Base-by-base conservation (phyloP, 805 yeast genomes). In the Lachancea waltii region DNA sequence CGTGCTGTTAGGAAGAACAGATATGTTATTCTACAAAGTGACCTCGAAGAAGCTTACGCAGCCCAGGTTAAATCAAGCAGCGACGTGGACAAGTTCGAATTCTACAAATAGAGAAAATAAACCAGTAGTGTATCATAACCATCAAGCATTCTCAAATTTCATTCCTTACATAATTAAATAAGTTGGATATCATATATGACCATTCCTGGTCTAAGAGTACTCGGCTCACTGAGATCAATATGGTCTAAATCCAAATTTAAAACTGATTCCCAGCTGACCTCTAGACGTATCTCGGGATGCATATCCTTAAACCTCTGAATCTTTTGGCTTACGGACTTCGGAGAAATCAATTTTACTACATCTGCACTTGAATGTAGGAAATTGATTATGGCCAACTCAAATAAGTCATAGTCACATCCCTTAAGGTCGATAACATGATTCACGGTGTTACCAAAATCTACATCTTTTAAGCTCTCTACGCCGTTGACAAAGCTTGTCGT, bases 1-100 rank as follows among this genome's bases (percentile, higher is more conserved):
- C 79, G 98, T 52, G 99, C 99, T 2, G 97, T 92, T 33, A 83
- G 99, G 69, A 92, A 90, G 69, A 92, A 92, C 65, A 77, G 99
- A 67, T 92, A 94, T 63, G 95, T 92, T 65, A 94, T 92, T 49
- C 70, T 94, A 56, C 97, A 92, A 67, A 80, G 81, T 58, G 99
- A 92, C 68, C 71, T 92, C 60, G 99, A 92, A 63, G 99, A 92
- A 68, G 98, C 98, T 5, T 92, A 92, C 68, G 83, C 95, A 39
- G 68, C 95, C 27, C 98, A 92, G 72, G 98, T 94, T 48, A 92
- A 92, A 72, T 75, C 95, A 3, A 95, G 95, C 40, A 77, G 79
- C 49, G 98, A 94, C 63, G 94, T 84, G 49, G 98, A 92, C 62
- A 92, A 92, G 69, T 92, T 90, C 64, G 99, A 94, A 45, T 92